phyloP scores from a whole-genome alignment of 345 rosid genomes.

The Sapria himalayana region DNA sequence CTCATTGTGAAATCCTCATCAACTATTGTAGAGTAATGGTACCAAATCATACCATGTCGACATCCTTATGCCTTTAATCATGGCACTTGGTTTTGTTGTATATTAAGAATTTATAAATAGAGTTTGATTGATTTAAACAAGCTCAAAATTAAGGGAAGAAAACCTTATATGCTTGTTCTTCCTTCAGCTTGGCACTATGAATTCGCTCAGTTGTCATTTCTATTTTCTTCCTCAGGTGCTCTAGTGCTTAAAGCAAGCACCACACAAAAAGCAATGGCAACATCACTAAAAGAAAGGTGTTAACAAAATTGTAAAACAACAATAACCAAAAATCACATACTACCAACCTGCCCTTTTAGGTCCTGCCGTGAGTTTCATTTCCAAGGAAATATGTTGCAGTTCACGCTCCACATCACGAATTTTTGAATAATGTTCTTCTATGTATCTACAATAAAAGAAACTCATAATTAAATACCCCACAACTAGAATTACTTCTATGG shows the following conservation, averaged over 20 bases:
- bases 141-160: conserved; percentile 11
- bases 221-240: conserved; percentile 76
- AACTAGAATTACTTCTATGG: neutral
- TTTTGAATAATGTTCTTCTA: conserved; percentile 64
- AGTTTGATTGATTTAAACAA: no score
- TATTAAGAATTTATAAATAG: no score
- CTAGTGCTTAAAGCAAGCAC: conserved; percentile 32
- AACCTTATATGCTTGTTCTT: conserved; percentile 71
- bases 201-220: conserved; percentile 56
- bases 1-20: no score
- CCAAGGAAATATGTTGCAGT: conserved; percentile 50
- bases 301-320: conserved; percentile 2
- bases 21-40: no score
- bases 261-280: conserved; percentile 10
- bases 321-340: neutral
- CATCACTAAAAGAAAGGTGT: conserved; percentile 8
- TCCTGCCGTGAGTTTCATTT: conserved; percentile 93
- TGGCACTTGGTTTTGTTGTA: no score
- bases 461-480: neutral
- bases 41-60: no score
- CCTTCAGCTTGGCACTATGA: conserved; percentile 46
- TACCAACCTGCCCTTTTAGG: conserved; percentile 77
- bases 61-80: no score
- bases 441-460: conserved; percentile 29
- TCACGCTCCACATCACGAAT: conserved; percentile 81